Conservation (phyloP, 805 yeast genomes). For the Candida tallmaniae region DNA sequence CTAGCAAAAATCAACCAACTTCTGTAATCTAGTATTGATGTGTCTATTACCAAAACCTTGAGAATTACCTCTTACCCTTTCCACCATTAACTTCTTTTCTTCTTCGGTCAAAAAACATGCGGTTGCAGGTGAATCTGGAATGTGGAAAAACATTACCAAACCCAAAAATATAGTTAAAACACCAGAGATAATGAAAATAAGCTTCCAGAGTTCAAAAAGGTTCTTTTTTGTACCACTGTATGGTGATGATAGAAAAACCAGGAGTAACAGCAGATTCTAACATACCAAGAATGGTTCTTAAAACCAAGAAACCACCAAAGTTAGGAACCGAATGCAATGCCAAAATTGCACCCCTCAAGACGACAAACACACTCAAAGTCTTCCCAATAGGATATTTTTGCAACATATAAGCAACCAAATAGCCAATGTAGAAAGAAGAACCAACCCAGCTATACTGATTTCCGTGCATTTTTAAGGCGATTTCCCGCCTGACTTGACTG, state of each 20-base stretch:
- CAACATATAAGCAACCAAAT: slow-evolving; percentile 49
- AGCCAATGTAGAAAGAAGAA: slow-evolving; percentile 48
- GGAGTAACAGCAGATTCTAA: slow-evolving; percentile 55
- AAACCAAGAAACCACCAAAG: slow-evolving; percentile 53
- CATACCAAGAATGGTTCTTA: slow-evolving; percentile 47
- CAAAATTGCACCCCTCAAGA: slow-evolving; percentile 52
- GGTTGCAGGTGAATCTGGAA: slow-evolving; percentile 46
- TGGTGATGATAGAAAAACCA: slow-evolving; percentile 51
- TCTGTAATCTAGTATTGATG: slow-evolving; percentile 33
- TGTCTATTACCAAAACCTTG: slow-evolving; percentile 45
- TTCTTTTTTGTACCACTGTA: slow-evolving; percentile 49
- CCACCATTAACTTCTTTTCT: slow-evolving; percentile 43
- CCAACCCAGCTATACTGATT: slow-evolving; percentile 29
- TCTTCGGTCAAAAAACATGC: slow-evolving; percentile 33
- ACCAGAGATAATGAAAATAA: slow-evolving; percentile 56
- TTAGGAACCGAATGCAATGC: slow-evolving; percentile 51
- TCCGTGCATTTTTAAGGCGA: not conserved
- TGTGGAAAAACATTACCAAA: slow-evolving; percentile 31
- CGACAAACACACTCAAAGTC: slow-evolving; percentile 41
- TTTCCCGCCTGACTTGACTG: too few species aligned
- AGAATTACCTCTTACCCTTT: slow-evolving; percentile 44
- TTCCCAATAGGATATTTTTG: slow-evolving; percentile 45
- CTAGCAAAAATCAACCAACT: not conserved
- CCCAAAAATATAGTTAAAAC: slow-evolving; percentile 50
- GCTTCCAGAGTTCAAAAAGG: slow-evolving; percentile 52